Conservation (phyloP, 129 eudicot genomes). For the Silybum marianum region DNA sequence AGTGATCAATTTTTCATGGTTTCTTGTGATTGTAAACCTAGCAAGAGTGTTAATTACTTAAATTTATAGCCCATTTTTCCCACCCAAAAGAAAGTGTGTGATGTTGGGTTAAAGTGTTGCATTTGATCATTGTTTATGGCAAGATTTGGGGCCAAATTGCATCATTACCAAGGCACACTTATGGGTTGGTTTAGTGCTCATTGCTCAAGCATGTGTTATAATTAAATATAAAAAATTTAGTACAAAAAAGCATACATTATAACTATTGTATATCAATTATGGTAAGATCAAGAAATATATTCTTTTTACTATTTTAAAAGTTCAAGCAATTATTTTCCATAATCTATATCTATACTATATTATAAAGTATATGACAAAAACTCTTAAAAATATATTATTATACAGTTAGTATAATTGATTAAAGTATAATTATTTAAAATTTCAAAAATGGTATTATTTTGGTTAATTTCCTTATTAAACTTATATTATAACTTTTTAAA, state of each 20-base stretch:
- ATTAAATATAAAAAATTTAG: not conserved
- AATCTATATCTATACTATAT: too few relatives aligned
- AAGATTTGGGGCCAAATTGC: constrained; percentile 27
- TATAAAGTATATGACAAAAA: too few relatives aligned
- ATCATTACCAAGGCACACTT: constrained; percentile 42
- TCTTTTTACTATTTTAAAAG: not conserved
- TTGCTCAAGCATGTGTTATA: constrained; percentile 26
- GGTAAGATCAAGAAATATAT: not conserved
- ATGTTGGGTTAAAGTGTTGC: constrained; percentile 37
- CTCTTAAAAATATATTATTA: too few relatives aligned
- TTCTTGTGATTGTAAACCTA: constrained; percentile 32
- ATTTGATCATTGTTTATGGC: constrained; percentile 36
- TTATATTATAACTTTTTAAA: too few relatives aligned
- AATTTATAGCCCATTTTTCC: constrained; percentile 26
- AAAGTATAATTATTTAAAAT: too few relatives aligned
- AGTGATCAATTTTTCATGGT: constrained; percentile 23
- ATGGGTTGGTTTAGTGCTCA: constrained; percentile 39
- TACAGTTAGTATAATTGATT: too few relatives aligned
- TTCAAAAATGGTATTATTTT: too few relatives aligned
- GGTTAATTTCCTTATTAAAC: too few relatives aligned
- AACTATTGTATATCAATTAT: constrained; percentile 11
- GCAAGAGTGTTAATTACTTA: constrained; percentile 24
- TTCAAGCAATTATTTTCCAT: too few relatives aligned
- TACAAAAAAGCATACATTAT: constrained; percentile 12
- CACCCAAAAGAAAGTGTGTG: constrained; percentile 22